These are phyloP conservation scores for Coprinopsis cinerea DNA, from an alignment of 768 basidiomycete genomes.

Conservation along the genomic window DNA sequence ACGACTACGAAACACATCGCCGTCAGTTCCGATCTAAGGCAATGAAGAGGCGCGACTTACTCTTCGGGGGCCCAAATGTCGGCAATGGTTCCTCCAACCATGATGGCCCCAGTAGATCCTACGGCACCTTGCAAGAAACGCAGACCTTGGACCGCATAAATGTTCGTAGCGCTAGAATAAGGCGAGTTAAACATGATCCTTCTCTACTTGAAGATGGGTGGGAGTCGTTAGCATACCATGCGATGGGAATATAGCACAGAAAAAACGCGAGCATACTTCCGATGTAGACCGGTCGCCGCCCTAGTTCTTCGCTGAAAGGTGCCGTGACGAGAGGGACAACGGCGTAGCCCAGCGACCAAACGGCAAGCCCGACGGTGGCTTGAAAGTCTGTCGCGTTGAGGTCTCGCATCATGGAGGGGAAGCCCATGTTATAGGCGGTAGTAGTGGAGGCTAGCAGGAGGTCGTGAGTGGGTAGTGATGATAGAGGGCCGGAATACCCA, in stretches of 20 bases:
- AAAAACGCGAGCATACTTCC: conserved; percentile 41
- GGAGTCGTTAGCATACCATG: conserved; percentile 33
- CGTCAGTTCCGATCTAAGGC: too few species aligned
- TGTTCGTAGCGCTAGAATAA: conserved; percentile 34
- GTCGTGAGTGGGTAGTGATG: neutral
- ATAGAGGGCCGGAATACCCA: conserved; percentile 16
- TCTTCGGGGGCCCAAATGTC: conserved; percentile 63
- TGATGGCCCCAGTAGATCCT: conserved; percentile 64
- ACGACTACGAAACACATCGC: conserved; percentile 53
- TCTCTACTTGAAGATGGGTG: neutral
- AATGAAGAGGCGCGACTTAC: conserved; percentile 27
- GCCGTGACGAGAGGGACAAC: conserved; percentile 58
- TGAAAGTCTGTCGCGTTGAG: conserved; percentile 37
- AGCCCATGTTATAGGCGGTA: conserved; percentile 50
- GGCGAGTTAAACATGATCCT: conserved; percentile 5
- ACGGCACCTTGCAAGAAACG: conserved; percentile 63
- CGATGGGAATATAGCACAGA: conserved; percentile 45
- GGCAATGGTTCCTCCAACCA: conserved; percentile 71
- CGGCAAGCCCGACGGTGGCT: conserved; percentile 41
- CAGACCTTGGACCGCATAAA: conserved; percentile 59
- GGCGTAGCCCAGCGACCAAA: conserved; percentile 58
- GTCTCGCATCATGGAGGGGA: conserved; percentile 47
- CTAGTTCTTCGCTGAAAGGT: conserved; percentile 66
- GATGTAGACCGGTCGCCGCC: conserved; percentile 53
- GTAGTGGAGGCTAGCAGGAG: conserved; percentile 36